A percentile compares a stretch with the other conserved stretches of the same genome.
phyloP scores from a whole-genome alignment of 495 filamentous ascomycete genomes.

The Penicillium diatomitis region DNA sequence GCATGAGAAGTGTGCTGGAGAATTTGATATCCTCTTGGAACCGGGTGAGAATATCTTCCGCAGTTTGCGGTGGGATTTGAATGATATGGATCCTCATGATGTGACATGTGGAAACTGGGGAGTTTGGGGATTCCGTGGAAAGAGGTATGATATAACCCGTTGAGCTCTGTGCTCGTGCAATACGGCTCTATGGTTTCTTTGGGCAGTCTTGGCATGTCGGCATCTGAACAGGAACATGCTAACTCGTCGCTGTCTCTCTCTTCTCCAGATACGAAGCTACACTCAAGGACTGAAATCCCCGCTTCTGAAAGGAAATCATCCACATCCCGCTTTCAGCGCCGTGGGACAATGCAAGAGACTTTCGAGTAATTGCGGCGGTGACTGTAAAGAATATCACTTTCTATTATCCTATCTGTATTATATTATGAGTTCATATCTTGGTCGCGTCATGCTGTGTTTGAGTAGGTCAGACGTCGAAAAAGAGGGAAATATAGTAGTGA shows the following conservation, averaged over 20 bases:
- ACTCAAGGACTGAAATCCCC: slow-evolving; percentile 12
- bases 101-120: slow-evolving; percentile 95
- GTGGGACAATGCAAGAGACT: no score
- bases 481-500: no score
- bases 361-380: neutral
- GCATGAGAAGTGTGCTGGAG: slow-evolving; percentile 67
- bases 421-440: slow-evolving; percentile 5
- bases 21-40: slow-evolving; percentile 85
- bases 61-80: slow-evolving; percentile 93
- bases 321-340: no score
- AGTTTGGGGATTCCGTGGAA: slow-evolving; percentile 91
- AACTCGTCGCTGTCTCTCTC: slow-evolving; percentile 1
- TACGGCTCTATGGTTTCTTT: neutral
- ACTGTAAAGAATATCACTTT: neutral
- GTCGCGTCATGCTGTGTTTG: neutral
- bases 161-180: neutral
- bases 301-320: neutral
- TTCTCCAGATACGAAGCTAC: slow-evolving; percentile 35
- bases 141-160: slow-evolving; percentile 58
- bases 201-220: neutral
- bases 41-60: slow-evolving; percentile 91
- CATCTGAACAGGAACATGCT: neutral
- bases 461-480: neutral
- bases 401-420: slow-evolving; percentile 12
- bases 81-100: slow-evolving; percentile 91